These are phyloP conservation scores for Babesia sp. DNA, from an alignment of 169 alveolate species.

Conservation along the genomic window DNA sequence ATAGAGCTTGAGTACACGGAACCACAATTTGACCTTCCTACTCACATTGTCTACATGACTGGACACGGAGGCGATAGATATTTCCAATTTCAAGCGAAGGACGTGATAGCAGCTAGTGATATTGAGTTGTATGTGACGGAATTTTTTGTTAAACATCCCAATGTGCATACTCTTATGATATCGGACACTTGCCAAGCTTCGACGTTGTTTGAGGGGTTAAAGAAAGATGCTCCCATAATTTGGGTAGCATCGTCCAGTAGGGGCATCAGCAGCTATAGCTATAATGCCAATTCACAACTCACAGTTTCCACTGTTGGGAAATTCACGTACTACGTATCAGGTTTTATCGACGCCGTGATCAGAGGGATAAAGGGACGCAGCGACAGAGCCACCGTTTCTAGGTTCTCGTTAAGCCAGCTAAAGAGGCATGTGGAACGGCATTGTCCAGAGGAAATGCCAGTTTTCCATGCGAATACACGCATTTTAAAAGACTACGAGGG, in stretches of 20 bases:
- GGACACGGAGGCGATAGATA: conserved; percentile 82
- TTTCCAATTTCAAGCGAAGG: conserved; percentile 75
- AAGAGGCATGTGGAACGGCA: conserved; percentile 46
- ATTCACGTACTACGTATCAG: conserved; percentile 68
- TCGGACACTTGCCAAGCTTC: conserved; percentile 78
- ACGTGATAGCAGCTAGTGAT: conserved; percentile 69
- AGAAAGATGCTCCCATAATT: conserved; percentile 49
- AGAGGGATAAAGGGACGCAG: conserved; percentile 42
- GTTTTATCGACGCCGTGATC: conserved; percentile 55
- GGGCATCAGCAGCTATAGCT: conserved; percentile 70
- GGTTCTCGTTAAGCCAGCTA: conserved; percentile 46
- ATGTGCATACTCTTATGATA: conserved; percentile 62
- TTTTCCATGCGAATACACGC: conserved; percentile 29
- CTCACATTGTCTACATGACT: conserved; percentile 70
- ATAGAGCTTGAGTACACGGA: conserved; percentile 13
- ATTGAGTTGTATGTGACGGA: conserved; percentile 68
- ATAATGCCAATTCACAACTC: conserved; percentile 69
- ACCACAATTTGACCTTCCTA: conserved; percentile 38
- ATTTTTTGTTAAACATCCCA: conserved; percentile 68
- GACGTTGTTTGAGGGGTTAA: conserved; percentile 64
- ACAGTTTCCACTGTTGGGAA: conserved; percentile 75
- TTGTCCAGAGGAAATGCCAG: conserved; percentile 35
- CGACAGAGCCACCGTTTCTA: conserved; percentile 49
- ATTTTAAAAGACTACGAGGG: background rate
- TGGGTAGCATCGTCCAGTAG: conserved; percentile 74